A percentile compares a stretch with the other conserved stretches of the same genome.
phyloP scores from a whole-genome alignment of 2,329 filamentous ascomycete species.

The Oidium heveae region DNA sequence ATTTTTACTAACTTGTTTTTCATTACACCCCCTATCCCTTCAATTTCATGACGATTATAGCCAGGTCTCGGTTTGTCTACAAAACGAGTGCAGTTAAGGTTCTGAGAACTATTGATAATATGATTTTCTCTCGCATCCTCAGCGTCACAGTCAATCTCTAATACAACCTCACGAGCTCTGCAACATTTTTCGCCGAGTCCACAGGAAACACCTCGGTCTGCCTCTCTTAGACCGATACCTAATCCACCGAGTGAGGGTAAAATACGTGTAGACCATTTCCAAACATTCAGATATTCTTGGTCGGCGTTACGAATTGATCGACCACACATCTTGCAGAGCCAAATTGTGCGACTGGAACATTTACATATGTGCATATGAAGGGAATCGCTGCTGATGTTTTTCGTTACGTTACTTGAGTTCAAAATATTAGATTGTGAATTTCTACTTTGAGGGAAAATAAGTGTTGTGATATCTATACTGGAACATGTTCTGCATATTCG shows the following conservation, averaged over 20 bases:
- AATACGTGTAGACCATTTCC: constrained; percentile 77
- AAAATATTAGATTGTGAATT: background rate
- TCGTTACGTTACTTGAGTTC: constrained; percentile 9
- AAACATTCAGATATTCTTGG: constrained; percentile 38
- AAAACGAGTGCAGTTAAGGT: constrained; percentile 4
- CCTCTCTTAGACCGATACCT: constrained; percentile 70
- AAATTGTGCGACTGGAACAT: constrained; percentile 31
- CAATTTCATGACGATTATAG: constrained; percentile 69
- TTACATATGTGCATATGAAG: constrained; percentile 9
- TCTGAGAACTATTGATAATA: constrained; percentile 5
- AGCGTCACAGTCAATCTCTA: constrained; percentile 69
- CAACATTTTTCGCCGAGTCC: constrained; percentile 55
- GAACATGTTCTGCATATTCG: constrained; percentile 56
- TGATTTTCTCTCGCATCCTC: constrained; percentile 29
- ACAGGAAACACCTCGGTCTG: constrained; percentile 69
- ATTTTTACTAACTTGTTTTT: constrained; percentile 74
- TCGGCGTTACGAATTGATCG: constrained; percentile 37
- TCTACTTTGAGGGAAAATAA: constrained; percentile 14
- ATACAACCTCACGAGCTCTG: constrained; percentile 51
- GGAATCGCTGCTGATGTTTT: constrained; percentile 23
- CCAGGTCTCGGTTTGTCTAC: constrained; percentile 29
- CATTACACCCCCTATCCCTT: constrained; percentile 68
- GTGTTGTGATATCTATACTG: constrained; percentile 37
- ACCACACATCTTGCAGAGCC: constrained; percentile 71
- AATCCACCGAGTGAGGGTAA: constrained; percentile 56